Percentiles rank a stretch among this genome's conserved stretches.
Evolutionary conservation across 352 stramenopile genomes (phyloP).

Genomic region (Phytophthora ramorum): DNA sequence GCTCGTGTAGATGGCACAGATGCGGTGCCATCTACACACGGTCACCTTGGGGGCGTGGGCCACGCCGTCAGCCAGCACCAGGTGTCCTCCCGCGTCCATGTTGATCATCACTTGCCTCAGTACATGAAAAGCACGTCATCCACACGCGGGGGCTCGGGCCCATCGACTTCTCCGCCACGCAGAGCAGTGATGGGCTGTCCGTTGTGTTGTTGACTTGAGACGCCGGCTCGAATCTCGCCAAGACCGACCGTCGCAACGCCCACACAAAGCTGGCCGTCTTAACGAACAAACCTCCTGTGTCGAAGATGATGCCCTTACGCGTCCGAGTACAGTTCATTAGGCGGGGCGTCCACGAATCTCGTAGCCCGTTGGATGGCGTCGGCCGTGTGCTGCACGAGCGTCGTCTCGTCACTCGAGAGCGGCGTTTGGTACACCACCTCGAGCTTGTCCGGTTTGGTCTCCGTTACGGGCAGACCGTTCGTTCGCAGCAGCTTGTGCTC

Average conservation of each 20-base stretch:
- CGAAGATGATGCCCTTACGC: constrained; percentile 98
- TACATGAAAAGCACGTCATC: constrained; percentile 95
- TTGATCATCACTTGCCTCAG: constrained; percentile 98
- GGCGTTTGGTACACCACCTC: constrained; percentile 59
- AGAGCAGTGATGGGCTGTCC: constrained; percentile 89
- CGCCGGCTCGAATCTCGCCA: constrained; percentile 79
- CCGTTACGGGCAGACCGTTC: constrained; percentile 40
- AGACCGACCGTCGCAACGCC: constrained; percentile 76
- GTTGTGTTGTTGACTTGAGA: constrained; percentile 90
- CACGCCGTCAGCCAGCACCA: constrained; percentile 96
- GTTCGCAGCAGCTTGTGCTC: constrained; percentile 53
- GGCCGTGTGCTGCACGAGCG: constrained; percentile 65
- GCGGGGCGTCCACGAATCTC: constrained; percentile 90
- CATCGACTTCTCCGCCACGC: constrained; percentile 96
- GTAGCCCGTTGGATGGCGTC: constrained; percentile 87
- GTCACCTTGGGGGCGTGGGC: constrained; percentile 92
- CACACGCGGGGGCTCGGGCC: constrained; percentile 88
- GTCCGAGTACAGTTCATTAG: constrained; percentile 92
- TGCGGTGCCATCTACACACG: constrained; percentile 97
- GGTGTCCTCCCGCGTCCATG: constrained; percentile 94
- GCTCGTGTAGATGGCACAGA: constrained; percentile 94
- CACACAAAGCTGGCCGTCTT: constrained; percentile 93
- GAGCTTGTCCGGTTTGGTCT: constrained; percentile 47
- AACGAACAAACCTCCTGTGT: constrained; percentile 95
- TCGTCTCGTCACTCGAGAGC: constrained; percentile 36